phyloP scores from a whole-genome alignment of 164 flowering plant genomes.

The Buxus sempervirens region DNA sequence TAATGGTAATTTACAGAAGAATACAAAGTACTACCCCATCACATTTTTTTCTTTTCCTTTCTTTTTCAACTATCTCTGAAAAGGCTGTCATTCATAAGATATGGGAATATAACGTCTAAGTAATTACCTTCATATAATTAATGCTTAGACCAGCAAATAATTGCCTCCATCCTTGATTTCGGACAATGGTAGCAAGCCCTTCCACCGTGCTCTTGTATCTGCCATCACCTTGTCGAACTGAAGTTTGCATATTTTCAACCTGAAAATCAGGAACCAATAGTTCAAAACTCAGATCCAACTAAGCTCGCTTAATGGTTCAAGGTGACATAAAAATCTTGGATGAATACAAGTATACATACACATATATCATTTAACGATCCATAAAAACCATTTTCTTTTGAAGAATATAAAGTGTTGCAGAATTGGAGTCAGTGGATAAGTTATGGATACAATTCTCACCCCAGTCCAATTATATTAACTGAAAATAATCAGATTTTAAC shows the following conservation, averaged over 20 bases:
- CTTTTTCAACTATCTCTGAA: background rate
- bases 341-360: too few species aligned
- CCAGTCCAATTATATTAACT: too few species aligned
- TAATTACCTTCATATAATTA: constrained; percentile 82
- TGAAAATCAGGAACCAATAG: constrained; percentile 21
- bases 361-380: too few species aligned
- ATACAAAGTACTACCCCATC: too few species aligned
- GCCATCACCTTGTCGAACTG: constrained; percentile 30
- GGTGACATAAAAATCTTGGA: background rate
- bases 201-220: constrained; percentile 59
- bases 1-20: too few species aligned
- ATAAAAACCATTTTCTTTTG: too few species aligned
- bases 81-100: background rate
- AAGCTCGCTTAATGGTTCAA: background rate
- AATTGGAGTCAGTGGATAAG: too few species aligned
- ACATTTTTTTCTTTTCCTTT: too few species aligned
- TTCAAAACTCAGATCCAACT: background rate
- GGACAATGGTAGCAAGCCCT: constrained; percentile 61
- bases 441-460: too few species aligned
- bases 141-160: constrained; percentile 94
- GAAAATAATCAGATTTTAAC: too few species aligned
- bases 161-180: constrained; percentile 82
- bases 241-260: constrained; percentile 68
- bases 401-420: too few species aligned
- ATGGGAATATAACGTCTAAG: background rate